Evolutionary conservation across 441 rosid species (phyloP), one percentile per base, ranked within the genome.

Genomic region (Gossypium davidsonii): DNA sequence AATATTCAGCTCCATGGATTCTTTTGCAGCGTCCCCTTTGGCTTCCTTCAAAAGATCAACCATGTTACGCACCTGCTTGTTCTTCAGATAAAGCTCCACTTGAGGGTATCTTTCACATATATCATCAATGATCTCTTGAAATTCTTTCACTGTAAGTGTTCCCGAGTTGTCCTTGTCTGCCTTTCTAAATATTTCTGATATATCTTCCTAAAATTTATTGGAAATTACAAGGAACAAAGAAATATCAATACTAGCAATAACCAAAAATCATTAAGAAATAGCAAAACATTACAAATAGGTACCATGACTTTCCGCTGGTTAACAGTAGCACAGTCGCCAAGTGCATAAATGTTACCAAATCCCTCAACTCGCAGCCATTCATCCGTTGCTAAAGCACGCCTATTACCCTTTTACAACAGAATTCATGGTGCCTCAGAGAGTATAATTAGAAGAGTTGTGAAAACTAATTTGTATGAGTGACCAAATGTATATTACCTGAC

Each of bases 301-400:
- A 93, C 97, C 97, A 93, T 89, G 97, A 93, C 97, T 89, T 83
- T 89, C 4, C 99, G 96, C 83, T 96, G 99, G 83, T 93, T 92
- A 44, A 96, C 79, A 73, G 99, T 96, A 58, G 98, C 99, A 37
- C 99, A 96, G 72, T 96, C 99, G 70, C 98, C 99, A 39, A 96
- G 93, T 37, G 99, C 97, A 77, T 96, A 96, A 70, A 93, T 70
- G 49, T 68, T 81, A 66, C 86, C 86, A 34, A 82, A 78, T 56
- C 94, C 91, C 76, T 96, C 98, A 42, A 96, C 96, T 6, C 99
- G 86, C 58, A 96, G 85, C 99, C 99, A 96, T 71, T 96, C 99
- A 80, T 96, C 99, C 17, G 98, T 96, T 26, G 97, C 98, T 69
- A 96, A 74, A 80, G 88, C 99, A 0, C 98, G 96, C 81, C 99